Evolutionary conservation across 495 filamentous ascomycete genomes (phyloP), one percentile per base, ranked within the genome.

Genomic region (Tuber aestivum): DNA sequence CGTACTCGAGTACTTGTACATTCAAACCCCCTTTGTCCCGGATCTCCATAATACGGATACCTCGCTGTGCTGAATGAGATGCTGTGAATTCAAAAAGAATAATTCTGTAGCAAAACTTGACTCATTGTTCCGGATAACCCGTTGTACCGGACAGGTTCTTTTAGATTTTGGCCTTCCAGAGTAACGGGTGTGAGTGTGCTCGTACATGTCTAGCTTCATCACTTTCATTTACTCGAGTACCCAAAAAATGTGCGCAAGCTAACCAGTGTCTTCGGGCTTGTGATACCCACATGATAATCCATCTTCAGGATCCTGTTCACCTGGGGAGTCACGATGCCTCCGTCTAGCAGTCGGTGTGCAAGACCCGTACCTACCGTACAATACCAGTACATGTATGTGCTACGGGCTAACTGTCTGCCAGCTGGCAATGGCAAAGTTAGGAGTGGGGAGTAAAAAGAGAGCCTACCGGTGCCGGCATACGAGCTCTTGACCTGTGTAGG

Each of bases 391-490:
- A 65, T 32, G 9, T 32, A 18, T 65, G 56, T 12, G 6, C 56
- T 4, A 65, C 18, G 12, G 56, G 56, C 32, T 3, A 32, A 14
- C 27, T 65, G 27, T 65, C 56, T 65, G 56, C 56, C 56, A 65
- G 3, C 56, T 65, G 56, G 56, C 56, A 32, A 65, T 65, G n/a
- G 56, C 10, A 65, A 65, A 65, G 56, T 32, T 65, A 65, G 56
- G 56, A 65, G 32, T 32, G n/a, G 8, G n/a, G 12, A 18, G 32
- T 56, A 32, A 65, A 14, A 32, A 61, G 32, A 32, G 56, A 65
- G 14, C 56, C 56, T 65, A 65, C n/a, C 56, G 56, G 8, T 65
- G 32, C 56, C 56, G 56, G 56, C 56, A 61, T 70, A 65, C 69
- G 16, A 3, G 71, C 23, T 32, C 32, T 40, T 38, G 27, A 12